Evolutionary conservation across 1,284 basidiomycete species (phyloP), one percentile per base, ranked within the genome.

Genomic region (Fistulina hepatica): DNA sequence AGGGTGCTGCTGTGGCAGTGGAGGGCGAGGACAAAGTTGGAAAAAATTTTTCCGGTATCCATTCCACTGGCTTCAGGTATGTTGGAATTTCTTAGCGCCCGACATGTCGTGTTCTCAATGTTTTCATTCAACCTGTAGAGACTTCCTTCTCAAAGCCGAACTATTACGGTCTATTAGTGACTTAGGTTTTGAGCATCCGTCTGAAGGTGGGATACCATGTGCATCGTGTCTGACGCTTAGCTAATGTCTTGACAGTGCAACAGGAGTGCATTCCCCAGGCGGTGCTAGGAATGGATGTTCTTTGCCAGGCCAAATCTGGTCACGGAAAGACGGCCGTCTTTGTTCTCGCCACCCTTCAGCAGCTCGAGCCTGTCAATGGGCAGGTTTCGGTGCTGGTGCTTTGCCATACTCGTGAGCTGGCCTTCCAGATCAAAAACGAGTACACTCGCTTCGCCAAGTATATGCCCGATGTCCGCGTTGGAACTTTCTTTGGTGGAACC

Each of bases 241-340:
- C 22, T 22, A 12, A 32, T 23, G 27, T 30, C 15, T 13, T 25
- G 25, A 16, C 39, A 97, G 95, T 99, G 49, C 95, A 99, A 69
- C 95, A 99, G 68, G 95, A 99, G 70, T 98, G 95, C 62, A 98
- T 99, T 51, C 95, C 95, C 39, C 95, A 99, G 69, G 94, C 95
- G 43, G 95, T 99, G 51, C 76, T 99, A 37, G 94, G 95, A 48
- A 98, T 97, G 88, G 95, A 99, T 57, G 94, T 98, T 36, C 76
- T 99, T 39, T 99, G 95, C 64, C 95, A 99, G 69, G 95, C 95
- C 51, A 99, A 98, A 67, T 98, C 95, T 36, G 95, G 95, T 67
- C 97, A 98, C 68, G 95, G 95, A 62, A 99, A 99, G 71, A 99
- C 95, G 16, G 95, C 95, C 33, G 95, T 99, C 46, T 99, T 99